phyloP scores from a whole-genome alignment of 1,284 basidiomycete species.

The Malassezia yamatoensis region DNA sequence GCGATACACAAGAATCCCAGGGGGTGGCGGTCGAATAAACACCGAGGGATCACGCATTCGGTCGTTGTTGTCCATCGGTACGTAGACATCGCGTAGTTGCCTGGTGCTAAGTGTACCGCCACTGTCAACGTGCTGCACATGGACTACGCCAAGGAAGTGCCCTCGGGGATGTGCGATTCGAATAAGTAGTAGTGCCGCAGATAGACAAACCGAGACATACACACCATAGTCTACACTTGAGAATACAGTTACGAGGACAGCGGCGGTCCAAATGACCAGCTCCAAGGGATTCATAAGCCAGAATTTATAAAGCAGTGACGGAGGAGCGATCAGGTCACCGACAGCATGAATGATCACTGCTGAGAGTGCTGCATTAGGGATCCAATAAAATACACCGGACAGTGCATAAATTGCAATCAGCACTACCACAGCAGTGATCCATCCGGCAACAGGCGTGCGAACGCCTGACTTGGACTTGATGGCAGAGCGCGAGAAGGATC shows the following conservation, averaged over 20 bases:
- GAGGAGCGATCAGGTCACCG: constrained; percentile 78
- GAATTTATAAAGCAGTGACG: constrained; percentile 75
- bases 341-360: constrained; percentile 89
- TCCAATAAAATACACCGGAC: constrained; percentile 48
- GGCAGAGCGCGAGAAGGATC: constrained; percentile 93
- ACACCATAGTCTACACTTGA: constrained; percentile 76
- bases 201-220: constrained; percentile 75
- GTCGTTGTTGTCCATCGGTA: constrained; percentile 59
- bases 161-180: constrained; percentile 85
- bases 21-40: constrained; percentile 65
- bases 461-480: constrained; percentile 93
- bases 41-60: constrained; percentile 63
- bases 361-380: constrained; percentile 59
- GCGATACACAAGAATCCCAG: constrained; percentile 83
- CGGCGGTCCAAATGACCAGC: constrained; percentile 77
- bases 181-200: constrained; percentile 71
- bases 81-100: constrained; percentile 58
- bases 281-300: constrained; percentile 91
- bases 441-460: constrained; percentile 80
- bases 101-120: constrained; percentile 6
- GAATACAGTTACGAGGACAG: constrained; percentile 67
- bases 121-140: constrained; percentile 46
- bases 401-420: constrained; percentile 88
- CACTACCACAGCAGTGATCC: constrained; percentile 76
- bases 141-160: constrained; percentile 73